Percentiles rank a stretch among this genome's conserved stretches.
Evolutionary conservation across 2,329 filamentous ascomycete species (phyloP).

Genomic region (Fusarium zealandicum): DNA sequence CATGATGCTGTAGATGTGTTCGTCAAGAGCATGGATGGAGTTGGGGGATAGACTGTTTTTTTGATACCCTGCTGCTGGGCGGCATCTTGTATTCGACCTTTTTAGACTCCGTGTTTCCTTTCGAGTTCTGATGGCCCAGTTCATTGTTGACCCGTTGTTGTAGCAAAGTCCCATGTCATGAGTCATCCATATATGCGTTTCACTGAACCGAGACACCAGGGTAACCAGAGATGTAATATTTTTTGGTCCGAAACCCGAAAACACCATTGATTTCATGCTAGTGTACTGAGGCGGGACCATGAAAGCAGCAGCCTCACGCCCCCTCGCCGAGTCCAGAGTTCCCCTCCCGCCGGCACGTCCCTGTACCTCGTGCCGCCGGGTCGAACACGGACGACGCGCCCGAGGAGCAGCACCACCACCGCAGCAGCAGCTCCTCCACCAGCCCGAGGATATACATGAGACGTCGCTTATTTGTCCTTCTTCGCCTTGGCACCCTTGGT

Average conservation of each 20-base stretch:
- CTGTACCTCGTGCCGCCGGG: slow-evolving; percentile 37
- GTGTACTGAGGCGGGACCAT: slow-evolving; percentile 47
- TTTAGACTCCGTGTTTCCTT: background rate
- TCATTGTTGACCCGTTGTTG: no score
- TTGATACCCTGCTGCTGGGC: slow-evolving; percentile 35
- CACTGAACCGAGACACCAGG: slow-evolving; percentile 4
- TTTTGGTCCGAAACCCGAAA: slow-evolving; percentile 51
- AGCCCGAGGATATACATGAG: slow-evolving; percentile 44
- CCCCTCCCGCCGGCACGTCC: slow-evolving; percentile 37
- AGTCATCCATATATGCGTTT: slow-evolving; percentile 12
- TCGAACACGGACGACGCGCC: slow-evolving; percentile 37
- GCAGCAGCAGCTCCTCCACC: slow-evolving; percentile 37
- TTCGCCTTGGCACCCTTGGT: slow-evolving; percentile 93
- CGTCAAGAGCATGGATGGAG: slow-evolving; percentile 9
- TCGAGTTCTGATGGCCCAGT: background rate
- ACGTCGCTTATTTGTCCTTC: slow-evolving; percentile 83
- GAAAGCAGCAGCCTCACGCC: slow-evolving; percentile 39
- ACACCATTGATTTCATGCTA: slow-evolving; percentile 55
- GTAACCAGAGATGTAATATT: slow-evolving; percentile 35
- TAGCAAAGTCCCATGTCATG: slow-evolving; percentile 8
- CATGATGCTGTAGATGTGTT: slow-evolving; percentile 7
- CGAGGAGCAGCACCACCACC: background rate
- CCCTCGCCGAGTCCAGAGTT: slow-evolving; percentile 43
- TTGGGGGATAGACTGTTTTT: slow-evolving; percentile 18
- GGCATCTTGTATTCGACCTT: slow-evolving; percentile 10